A percentile compares a stretch with the other conserved stretches of the same genome.
phyloP scores from a whole-genome alignment of 192 early-diverging fungal genomes.

The Coemansia sp. region DNA sequence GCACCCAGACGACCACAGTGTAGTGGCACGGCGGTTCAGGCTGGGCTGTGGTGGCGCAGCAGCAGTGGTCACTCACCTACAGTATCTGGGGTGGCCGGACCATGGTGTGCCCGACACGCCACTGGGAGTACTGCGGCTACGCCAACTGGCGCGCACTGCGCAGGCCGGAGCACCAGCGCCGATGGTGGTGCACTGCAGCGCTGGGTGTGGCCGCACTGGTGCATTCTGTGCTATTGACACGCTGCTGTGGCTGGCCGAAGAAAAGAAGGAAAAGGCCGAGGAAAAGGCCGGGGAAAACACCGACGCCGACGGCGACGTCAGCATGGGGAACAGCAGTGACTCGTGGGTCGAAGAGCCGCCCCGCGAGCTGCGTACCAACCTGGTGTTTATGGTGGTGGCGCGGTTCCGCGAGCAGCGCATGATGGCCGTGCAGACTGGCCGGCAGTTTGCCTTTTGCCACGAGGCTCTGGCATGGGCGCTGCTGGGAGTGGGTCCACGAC shows the following conservation, averaged over 20 bases:
- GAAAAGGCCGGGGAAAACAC: background rate
- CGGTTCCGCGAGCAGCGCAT: constrained; percentile 74
- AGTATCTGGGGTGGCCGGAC: constrained; percentile 83
- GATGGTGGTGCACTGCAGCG: constrained; percentile 80
- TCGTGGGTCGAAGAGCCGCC: constrained; percentile 28
- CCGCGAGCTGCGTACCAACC: constrained; percentile 49
- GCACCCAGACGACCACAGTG: constrained; percentile 51
- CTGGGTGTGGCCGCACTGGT: constrained; percentile 84
- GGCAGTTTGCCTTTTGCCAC: constrained; percentile 83
- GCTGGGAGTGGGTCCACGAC: constrained; percentile 35
- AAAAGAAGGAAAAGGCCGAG: too few species aligned
- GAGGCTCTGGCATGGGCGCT: constrained; percentile 66
- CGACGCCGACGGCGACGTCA: constrained; percentile 22
- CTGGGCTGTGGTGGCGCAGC: constrained; percentile 28
- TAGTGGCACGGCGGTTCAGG: constrained; percentile 58
- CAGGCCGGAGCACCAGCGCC: constrained; percentile 51
- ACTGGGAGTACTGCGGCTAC: constrained; percentile 57
- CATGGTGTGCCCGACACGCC: constrained; percentile 65
- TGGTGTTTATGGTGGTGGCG: constrained; percentile 61
- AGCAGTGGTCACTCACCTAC: constrained; percentile 62
- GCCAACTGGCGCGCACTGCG: constrained; percentile 52
- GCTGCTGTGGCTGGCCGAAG: constrained; percentile 10
- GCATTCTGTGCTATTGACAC: constrained; percentile 76
- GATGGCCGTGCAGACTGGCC: constrained; percentile 76
- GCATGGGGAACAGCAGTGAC: constrained; percentile 2